Percentiles rank a stretch among this genome's conserved stretches.
These are phyloP conservation scores for Plantago coronopus DNA, from an alignment of 305 asterid genomes.

Conservation along the genomic window DNA sequence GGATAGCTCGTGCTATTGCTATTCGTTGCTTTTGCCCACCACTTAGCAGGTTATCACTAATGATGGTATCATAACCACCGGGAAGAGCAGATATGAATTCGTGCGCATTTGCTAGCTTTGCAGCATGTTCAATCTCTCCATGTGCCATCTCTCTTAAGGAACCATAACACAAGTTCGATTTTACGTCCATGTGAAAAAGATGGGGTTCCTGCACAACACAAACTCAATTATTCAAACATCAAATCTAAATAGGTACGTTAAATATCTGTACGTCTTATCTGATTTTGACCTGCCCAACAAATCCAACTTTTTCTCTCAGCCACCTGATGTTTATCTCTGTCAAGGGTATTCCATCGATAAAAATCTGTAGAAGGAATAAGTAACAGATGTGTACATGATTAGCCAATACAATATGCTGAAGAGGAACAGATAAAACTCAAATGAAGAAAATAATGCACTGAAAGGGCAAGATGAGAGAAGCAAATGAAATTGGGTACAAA, in stretches of 20 bases:
- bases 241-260: constrained; percentile 6
- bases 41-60: constrained; percentile 39
- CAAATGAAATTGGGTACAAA: background rate
- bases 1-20: constrained; percentile 42
- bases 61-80: constrained; percentile 34
- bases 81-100: constrained; percentile 47
- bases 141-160: constrained; percentile 32
- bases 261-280: background rate
- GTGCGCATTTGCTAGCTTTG: constrained; percentile 35
- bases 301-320: constrained; percentile 48
- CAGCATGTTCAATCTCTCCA: constrained; percentile 41
- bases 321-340: constrained; percentile 43
- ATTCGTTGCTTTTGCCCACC: constrained; percentile 50
- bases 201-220: constrained; percentile 39
- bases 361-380: constrained; percentile 28
- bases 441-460: background rate
- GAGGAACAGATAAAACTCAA: background rate
- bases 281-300: constrained; percentile 42
- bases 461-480: background rate
- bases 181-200: constrained; percentile 40
- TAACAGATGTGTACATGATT: constrained; percentile 1
- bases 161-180: constrained; percentile 47
- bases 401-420: background rate
- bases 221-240: constrained; percentile 21
- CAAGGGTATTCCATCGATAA: constrained; percentile 37